Conservation (phyloP, 805 yeast species). For the Suhomyces prunicola region DNA sequence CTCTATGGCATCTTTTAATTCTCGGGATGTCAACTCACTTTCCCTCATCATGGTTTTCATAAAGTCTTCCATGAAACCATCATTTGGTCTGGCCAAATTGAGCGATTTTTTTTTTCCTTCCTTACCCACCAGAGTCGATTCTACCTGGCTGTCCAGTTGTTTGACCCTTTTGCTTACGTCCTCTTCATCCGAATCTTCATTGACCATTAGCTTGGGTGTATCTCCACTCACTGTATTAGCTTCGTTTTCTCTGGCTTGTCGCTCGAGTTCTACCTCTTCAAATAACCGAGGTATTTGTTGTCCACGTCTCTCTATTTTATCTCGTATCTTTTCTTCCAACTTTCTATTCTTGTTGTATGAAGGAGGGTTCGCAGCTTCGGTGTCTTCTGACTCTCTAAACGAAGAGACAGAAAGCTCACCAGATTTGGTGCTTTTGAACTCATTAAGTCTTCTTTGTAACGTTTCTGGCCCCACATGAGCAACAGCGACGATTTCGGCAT, state of each 20-base stretch:
- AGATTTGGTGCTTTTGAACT: conserved; percentile 75
- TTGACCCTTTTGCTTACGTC: background rate
- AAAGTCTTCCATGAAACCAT: conserved; percentile 14
- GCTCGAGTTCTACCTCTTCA: background rate
- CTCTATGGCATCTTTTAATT: conserved; percentile 18
- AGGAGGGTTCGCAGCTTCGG: conserved; percentile 71
- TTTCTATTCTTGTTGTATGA: conserved; percentile 64
- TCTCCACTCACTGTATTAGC: background rate
- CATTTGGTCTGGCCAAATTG: background rate
- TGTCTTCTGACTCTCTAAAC: conserved; percentile 54
- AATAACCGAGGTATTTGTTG: background rate
- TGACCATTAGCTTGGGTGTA: background rate
- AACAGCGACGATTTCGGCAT: conserved; percentile 89
- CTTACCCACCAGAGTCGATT: background rate
- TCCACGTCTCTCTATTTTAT: conserved; percentile 6
- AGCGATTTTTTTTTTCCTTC: background rate
- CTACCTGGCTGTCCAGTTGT: background rate
- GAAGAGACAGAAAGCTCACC: conserved; percentile 69
- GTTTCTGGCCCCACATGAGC: conserved; percentile 96
- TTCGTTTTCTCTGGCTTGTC: background rate
- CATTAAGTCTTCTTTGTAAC: conserved; percentile 83
- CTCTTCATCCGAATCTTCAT: background rate
- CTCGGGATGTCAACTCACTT: conserved; percentile 28
- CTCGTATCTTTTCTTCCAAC: conserved; percentile 40
- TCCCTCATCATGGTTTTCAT: conserved; percentile 29